Conservation (phyloP, 108 stramenopile genomes). For the Cyclotella distinguenda region DNA sequence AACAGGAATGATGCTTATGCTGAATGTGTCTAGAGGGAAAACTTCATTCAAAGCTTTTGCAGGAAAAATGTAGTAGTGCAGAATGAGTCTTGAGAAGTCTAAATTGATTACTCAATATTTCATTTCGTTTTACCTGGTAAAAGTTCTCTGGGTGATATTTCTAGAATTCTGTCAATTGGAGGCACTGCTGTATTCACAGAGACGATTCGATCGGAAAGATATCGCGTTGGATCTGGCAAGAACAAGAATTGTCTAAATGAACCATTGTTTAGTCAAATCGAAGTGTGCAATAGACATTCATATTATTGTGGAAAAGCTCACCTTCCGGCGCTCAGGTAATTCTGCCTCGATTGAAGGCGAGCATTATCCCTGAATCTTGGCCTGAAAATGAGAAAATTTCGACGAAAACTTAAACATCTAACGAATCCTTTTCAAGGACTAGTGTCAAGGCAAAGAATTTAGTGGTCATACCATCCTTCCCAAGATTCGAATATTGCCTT, state of each 20-base stretch:
- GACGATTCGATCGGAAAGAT: conserved; percentile 74
- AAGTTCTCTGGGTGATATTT: conserved; percentile 60
- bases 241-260: conserved; percentile 54
- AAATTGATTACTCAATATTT: background rate
- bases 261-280: no score
- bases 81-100: background rate
- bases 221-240: conserved; percentile 70
- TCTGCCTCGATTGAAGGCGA: conserved; percentile 46
- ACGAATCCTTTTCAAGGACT: background rate
- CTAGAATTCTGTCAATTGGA: conserved; percentile 53
- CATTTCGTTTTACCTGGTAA: conserved; percentile 26
- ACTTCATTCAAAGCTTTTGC: conserved; percentile 46
- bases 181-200: conserved; percentile 73
- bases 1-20: conserved; percentile 75
- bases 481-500: conserved; percentile 66
- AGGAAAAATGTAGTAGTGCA: background rate
- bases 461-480: conserved; percentile 66
- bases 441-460: background rate
- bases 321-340: conserved; percentile 57
- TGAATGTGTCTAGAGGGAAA: conserved; percentile 74
- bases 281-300: background rate
- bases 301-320: background rate
- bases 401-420: background rate
- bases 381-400: conserved; percentile 6
- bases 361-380: conserved; percentile 70